Percentiles rank a stretch among this genome's conserved stretches.
These are phyloP conservation scores for Fusarium decemcellulare DNA, from an alignment of 2,329 filamentous ascomycete species.

Conservation along the genomic window DNA sequence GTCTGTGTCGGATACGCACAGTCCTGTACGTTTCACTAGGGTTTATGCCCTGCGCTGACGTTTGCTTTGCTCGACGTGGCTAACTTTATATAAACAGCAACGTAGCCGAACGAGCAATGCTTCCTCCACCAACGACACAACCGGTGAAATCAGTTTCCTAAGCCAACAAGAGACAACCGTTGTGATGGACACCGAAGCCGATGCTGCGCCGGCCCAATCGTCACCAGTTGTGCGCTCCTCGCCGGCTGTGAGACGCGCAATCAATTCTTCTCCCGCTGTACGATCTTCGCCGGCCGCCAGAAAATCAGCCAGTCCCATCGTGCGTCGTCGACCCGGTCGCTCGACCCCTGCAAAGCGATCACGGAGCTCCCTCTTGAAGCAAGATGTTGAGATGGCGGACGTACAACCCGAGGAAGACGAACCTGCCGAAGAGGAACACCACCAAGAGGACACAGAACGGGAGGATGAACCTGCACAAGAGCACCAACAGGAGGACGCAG, in stretches of 20 bases:
- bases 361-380: neutral
- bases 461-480: neutral
- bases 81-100: conserved; percentile 19
- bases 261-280: conserved; percentile 12
- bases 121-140: conserved; percentile 25
- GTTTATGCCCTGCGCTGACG: neutral
- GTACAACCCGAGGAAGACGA: neutral
- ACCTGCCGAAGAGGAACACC: conserved; percentile 1
- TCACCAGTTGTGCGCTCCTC: neutral
- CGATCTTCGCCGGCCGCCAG: no score
- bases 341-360: no score
- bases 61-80: neutral
- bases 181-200: conserved; percentile 24
- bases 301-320: no score
- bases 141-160: conserved; percentile 13
- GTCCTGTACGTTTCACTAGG: conserved; percentile 32
- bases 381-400: conserved; percentile 10
- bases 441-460: conserved; percentile 17
- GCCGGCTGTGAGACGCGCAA: neutral
- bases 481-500: neutral
- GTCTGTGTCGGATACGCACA: conserved; percentile 26
- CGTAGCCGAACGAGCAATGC: conserved; percentile 31
- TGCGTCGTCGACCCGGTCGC: no score
- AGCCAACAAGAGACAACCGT: conserved; percentile 15
- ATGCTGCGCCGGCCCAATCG: neutral